Percentiles rank a stretch among this genome's conserved stretches.
Conservation (phyloP, 257 asterid genomes). For the Solanum lycopersicoides region DNA sequence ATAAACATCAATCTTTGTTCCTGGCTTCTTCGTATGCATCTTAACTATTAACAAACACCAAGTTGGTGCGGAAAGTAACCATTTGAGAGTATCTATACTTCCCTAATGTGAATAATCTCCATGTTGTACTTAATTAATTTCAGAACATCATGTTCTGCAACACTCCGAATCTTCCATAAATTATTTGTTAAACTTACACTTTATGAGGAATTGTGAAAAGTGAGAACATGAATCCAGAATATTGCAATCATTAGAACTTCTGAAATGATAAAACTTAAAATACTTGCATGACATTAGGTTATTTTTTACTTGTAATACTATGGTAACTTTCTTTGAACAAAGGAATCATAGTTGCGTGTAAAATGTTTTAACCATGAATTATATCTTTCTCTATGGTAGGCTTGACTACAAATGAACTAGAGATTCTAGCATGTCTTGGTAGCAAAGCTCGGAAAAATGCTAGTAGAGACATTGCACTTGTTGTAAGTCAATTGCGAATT, state of each 20-base stretch:
- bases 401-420: conserved; percentile 62
- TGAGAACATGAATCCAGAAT: neutral
- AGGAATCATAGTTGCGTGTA: neutral
- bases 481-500: conserved; percentile 44
- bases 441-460: conserved; percentile 69
- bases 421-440: conserved; percentile 70
- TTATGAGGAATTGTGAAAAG: neutral
- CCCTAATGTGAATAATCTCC: neutral
- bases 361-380: neutral
- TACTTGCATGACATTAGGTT: neutral
- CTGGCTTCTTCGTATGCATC: neutral
- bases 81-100: neutral
- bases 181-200: neutral
- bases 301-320: neutral
- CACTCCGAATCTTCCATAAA: neutral
- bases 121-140: neutral
- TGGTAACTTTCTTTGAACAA: neutral
- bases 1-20: neutral
- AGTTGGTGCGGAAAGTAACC: neutral
- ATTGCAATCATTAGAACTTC: neutral
- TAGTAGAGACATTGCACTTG: conserved; percentile 84
- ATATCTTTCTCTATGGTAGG: conserved; percentile 29
- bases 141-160: neutral
- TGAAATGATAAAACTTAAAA: neutral
- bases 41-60: neutral